These are phyloP conservation scores for Candida qinlingensis DNA, from an alignment of 805 yeast genomes.

Conservation along the genomic window DNA sequence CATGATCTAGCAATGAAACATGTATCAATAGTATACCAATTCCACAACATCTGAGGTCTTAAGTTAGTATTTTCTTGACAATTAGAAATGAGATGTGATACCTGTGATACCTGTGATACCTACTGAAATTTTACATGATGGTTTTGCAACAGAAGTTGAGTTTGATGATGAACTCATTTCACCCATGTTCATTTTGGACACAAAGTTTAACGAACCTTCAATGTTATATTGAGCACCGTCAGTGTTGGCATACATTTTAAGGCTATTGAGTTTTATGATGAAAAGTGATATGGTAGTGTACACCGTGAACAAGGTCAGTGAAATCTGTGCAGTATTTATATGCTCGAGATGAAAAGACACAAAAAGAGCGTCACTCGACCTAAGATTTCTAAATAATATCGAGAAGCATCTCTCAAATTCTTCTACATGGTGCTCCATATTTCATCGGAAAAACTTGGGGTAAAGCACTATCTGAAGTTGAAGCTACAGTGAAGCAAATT, in stretches of 20 bases:
- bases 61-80: neutral
- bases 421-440: no score
- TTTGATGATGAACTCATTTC: constrained; percentile 1
- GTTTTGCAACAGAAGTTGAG: constrained; percentile 4
- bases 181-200: constrained; percentile 17
- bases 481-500: no score
- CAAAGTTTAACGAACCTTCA: constrained; percentile 13
- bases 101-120: constrained; percentile 8
- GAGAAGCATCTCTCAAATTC: no score
- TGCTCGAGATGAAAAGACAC: no score
- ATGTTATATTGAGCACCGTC: constrained; percentile 25
- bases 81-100: neutral
- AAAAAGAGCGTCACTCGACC: no score
- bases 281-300: no score
- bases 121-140: constrained; percentile 28
- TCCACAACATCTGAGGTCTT: constrained; percentile 53
- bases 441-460: no score
- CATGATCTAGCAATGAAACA: constrained; percentile 61
- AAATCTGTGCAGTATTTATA: no score
- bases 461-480: no score
- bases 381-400: no score
- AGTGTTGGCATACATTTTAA: constrained; percentile 33
- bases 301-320: no score
- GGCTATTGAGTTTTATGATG: neutral
- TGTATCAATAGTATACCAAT: constrained; percentile 63